Conservation (phyloP, 108 stramenopile species). For the Poteriospumella lacustris region DNA sequence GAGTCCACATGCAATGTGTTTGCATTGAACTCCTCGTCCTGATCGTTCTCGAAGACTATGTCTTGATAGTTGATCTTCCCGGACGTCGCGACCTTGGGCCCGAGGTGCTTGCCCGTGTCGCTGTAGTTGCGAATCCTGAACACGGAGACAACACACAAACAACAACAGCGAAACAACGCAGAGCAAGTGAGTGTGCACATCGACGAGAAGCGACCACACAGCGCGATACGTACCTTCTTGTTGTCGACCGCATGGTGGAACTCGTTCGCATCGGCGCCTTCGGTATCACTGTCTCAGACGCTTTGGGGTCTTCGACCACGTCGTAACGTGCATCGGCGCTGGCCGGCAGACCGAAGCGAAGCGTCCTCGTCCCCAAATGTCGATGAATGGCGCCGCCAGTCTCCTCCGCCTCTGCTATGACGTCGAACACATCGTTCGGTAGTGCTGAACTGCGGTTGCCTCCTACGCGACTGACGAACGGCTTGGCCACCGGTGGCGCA, state of each 20-base stretch:
- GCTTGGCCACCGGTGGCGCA: slow-evolving; percentile 26
- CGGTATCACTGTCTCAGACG: not conserved
- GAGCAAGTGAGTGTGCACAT: not conserved
- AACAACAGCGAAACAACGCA: not conserved
- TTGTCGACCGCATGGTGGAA: too few species aligned
- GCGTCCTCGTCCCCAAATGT: not conserved
- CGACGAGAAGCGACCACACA: not conserved
- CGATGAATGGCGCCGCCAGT: slow-evolving; percentile 26
- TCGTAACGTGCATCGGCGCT: not conserved
- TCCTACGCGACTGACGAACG: slow-evolving; percentile 43
- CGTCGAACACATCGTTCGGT: slow-evolving; percentile 50
- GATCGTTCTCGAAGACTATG: too few species aligned
- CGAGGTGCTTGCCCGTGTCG: too few species aligned
- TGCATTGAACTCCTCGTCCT: too few species aligned
- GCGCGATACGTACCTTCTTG: too few species aligned
- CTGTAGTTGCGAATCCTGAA: too few species aligned
- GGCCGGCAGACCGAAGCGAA: not conserved
- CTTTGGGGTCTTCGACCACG: too few species aligned
- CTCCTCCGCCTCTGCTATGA: slow-evolving; percentile 47
- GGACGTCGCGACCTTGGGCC: too few species aligned
- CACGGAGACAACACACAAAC: too few species aligned
- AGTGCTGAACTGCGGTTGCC: slow-evolving; percentile 49
- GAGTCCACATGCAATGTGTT: too few species aligned
- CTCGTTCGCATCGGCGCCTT: not conserved
- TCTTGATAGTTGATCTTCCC: too few species aligned